phyloP scores from a whole-genome alignment of 163 green algal genomes.

The Scenedesmus sp. region DNA sequence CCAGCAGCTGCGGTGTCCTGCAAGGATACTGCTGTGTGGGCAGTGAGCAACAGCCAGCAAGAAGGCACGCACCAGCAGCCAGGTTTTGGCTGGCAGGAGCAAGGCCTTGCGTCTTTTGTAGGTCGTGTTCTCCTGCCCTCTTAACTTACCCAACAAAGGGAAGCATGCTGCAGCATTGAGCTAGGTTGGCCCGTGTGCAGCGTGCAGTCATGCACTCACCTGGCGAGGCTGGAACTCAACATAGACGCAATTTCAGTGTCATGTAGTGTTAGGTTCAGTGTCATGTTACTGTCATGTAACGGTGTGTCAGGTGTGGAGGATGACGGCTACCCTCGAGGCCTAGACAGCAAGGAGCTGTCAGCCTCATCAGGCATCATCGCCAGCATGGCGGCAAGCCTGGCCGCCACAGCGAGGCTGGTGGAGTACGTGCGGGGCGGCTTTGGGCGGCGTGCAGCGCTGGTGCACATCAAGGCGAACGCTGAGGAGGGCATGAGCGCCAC shows the following conservation, averaged over 20 bases:
- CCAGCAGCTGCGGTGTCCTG: not conserved
- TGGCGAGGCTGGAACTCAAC: no score
- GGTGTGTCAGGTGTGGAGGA: constrained; percentile 90
- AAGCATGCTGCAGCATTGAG: no score
- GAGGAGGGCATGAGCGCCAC: constrained; percentile 68
- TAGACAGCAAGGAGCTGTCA: constrained; percentile 75
- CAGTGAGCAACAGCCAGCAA: not conserved
- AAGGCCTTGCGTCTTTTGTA: no score
- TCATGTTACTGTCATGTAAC: not conserved
- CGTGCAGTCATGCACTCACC: no score
- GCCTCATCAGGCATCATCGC: constrained; percentile 71
- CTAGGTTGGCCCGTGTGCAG: no score
- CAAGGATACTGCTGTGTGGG: not conserved
- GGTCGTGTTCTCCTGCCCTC: no score
- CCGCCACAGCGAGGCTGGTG: constrained; percentile 55
- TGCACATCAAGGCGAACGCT: constrained; percentile 67
- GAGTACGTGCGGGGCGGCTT: constrained; percentile 59
- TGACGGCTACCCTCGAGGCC: constrained; percentile 86
- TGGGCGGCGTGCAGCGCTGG: constrained; percentile 67
- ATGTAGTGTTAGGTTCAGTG: not conserved
- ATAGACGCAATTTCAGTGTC: no score
- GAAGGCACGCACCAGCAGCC: not conserved
- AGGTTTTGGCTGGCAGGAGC: no score
- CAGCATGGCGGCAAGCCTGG: constrained; percentile 80
- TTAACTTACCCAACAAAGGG: no score